phyloP scores from a whole-genome alignment of 345 rosid species.

The Psidium guajava region DNA sequence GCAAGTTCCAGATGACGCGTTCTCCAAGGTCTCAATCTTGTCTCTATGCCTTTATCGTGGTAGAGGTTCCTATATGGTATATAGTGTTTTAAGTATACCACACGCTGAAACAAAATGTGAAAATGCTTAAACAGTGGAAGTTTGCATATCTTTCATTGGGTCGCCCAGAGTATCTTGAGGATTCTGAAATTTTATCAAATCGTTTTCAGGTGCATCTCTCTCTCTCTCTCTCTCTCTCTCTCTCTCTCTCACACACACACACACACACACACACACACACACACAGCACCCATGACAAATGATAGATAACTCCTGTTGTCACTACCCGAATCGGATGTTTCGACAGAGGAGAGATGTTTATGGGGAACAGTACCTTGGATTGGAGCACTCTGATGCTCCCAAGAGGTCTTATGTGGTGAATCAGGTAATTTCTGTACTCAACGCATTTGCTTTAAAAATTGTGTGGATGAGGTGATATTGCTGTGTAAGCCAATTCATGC shows the following conservation, averaged over 20 bases:
- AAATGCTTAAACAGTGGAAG: constrained; percentile 52
- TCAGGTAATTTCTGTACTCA: constrained; percentile 34
- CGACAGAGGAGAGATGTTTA: constrained; percentile 54
- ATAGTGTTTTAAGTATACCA: background rate
- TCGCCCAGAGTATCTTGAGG: constrained; percentile 83
- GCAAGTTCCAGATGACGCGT: constrained; percentile 85
- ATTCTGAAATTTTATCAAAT: constrained; percentile 56
- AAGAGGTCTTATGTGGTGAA: constrained; percentile 67
- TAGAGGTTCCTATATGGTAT: background rate
- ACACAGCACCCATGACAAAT: background rate
- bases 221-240: background rate
- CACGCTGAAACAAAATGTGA: background rate
- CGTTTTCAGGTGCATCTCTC: constrained; percentile 61
- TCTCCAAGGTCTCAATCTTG: constrained; percentile 50
- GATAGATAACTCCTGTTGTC: background rate
- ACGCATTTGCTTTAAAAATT: background rate
- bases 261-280: fast-evolving
- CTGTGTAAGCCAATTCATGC: background rate
- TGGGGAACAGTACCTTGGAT: constrained; percentile 91
- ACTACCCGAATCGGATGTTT: background rate
- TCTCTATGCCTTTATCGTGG: background rate
- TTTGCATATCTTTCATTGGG: constrained; percentile 85
- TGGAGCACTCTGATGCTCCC: constrained; percentile 87
- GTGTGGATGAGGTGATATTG: background rate
- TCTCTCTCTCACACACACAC: background rate